These are phyloP conservation scores for Tricholoma sp. DNA, from an alignment of 768 basidiomycete genomes.

Conservation along the genomic window DNA sequence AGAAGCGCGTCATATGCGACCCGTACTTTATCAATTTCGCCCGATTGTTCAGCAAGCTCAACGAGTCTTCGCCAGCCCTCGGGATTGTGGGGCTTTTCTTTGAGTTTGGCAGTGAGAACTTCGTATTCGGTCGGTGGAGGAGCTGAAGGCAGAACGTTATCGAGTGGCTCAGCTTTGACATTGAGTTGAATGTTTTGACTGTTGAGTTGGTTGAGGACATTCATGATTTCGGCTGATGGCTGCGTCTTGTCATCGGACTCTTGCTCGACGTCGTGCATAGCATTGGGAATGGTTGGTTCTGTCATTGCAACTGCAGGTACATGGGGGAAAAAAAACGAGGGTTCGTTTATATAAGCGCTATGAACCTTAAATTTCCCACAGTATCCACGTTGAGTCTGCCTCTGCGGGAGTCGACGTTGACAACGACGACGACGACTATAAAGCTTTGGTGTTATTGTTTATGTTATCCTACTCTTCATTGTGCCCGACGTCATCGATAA, in stretches of 20 bases:
- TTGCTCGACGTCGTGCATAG: neutral
- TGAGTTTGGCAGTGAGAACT: conserved; percentile 50
- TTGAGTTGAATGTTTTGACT: neutral
- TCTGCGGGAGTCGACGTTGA: neutral
- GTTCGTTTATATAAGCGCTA: neutral
- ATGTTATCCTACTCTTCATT: neutral
- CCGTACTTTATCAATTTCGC: conserved; percentile 76
- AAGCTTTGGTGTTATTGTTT: conserved; percentile 1
- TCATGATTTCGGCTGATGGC: conserved; percentile 31
- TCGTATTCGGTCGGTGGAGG: conserved; percentile 66
- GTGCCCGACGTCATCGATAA: neutral
- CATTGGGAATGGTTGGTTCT: neutral
- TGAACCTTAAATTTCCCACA: neutral
- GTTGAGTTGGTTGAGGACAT: conserved; percentile 19
- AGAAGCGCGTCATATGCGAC: conserved; percentile 79
- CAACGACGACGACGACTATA: neutral
- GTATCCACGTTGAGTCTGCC: neutral
- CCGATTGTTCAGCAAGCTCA: conserved; percentile 67
- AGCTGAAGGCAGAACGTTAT: conserved; percentile 14
- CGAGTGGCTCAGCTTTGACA: conserved; percentile 22
- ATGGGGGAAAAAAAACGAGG: neutral
- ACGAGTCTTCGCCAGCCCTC: conserved; percentile 76
- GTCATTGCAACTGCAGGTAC: neutral
- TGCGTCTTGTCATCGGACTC: conserved; percentile 26
- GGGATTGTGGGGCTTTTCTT: conserved; percentile 68